Conservation (phyloP, 129 eudicot genomes). For the Logfia minima region DNA sequence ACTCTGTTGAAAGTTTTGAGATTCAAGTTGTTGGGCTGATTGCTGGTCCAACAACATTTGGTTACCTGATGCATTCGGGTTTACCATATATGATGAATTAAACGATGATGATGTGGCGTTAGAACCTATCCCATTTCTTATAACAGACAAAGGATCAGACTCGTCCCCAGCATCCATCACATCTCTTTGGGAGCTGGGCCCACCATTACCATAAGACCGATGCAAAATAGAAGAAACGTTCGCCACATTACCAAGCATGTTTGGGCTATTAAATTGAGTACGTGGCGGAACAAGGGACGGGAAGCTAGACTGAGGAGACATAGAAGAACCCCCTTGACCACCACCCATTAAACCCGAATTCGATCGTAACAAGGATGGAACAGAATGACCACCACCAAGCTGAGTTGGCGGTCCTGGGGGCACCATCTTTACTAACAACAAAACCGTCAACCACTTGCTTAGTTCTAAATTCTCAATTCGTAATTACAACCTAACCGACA, state of each 20-base stretch:
- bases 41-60: constrained; percentile 22
- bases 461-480: too few relatives aligned
- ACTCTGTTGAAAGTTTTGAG: constrained; percentile 15
- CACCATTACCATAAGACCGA: constrained; percentile 19
- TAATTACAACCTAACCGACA: too few relatives aligned
- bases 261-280: constrained; percentile 11
- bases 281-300: constrained; percentile 22
- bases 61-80: constrained; percentile 30
- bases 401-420: constrained; percentile 27
- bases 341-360: constrained; percentile 19
- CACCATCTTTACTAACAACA: constrained; percentile 13
- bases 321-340: constrained; percentile 21
- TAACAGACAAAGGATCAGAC: constrained; percentile 13
- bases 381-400: constrained; percentile 11
- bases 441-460: too few relatives aligned
- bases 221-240: constrained; percentile 8
- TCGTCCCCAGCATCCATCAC: constrained; percentile 9
- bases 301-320: constrained; percentile 17
- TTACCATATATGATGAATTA: constrained; percentile 44
- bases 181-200: constrained; percentile 17
- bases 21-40: constrained; percentile 12
- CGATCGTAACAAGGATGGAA: constrained; percentile 23
- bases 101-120: constrained; percentile 59
- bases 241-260: constrained; percentile 18
- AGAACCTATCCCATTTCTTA: constrained; percentile 56